Percentiles rank a stretch among this genome's conserved stretches.
Evolutionary conservation across 2,329 filamentous ascomycete genomes (phyloP).

Genomic region (Colletotrichum sp.): DNA sequence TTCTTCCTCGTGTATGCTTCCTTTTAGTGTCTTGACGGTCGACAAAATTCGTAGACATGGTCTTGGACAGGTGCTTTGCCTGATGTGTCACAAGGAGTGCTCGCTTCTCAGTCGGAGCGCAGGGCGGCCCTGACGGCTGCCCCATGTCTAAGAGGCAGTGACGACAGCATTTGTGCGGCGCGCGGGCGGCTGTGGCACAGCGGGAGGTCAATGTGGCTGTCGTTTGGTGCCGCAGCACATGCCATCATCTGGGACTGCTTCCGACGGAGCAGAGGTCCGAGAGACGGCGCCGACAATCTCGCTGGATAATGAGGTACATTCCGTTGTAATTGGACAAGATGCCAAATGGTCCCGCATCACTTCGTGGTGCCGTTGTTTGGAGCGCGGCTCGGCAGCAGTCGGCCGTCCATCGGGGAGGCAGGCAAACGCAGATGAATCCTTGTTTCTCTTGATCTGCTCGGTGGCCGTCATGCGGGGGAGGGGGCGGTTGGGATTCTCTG

Average conservation of each 20-base stretch:
- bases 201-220: slow-evolving; percentile 10
- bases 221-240: not conserved
- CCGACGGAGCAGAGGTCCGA: not conserved
- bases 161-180: not conserved
- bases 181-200: not conserved
- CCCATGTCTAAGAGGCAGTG: not conserved
- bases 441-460: not conserved
- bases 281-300: not conserved
- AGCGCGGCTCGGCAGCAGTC: not conserved
- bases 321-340: not conserved
- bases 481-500: not conserved
- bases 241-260: not conserved
- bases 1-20: not conserved
- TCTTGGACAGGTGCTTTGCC: not conserved
- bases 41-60: not conserved
- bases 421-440: not conserved
- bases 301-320: not conserved
- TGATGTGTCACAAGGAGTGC: not conserved
- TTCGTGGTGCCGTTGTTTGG: not conserved
- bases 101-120: not conserved
- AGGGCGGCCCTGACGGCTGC: not conserved
- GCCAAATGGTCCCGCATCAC: not conserved
- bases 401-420: not conserved
- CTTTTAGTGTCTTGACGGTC: not conserved
- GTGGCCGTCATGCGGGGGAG: not conserved